These are phyloP conservation scores for Diaporthe sp. DNA, from an alignment of 2,329 filamentous ascomycete genomes.

Conservation along the genomic window DNA sequence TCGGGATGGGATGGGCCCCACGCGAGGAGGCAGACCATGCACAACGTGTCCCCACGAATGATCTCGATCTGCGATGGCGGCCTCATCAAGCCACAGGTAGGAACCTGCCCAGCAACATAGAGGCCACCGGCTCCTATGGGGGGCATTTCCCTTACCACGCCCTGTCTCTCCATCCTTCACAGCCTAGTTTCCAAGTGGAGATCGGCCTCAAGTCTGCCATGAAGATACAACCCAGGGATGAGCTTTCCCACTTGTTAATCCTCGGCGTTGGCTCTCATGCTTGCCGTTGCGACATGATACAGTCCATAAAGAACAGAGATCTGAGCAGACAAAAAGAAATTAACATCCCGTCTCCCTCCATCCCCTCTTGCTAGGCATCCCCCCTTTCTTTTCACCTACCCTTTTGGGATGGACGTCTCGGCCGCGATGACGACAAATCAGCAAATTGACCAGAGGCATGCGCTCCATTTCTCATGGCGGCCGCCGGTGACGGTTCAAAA, in stretches of 20 bases:
- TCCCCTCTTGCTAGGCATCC: neutral
- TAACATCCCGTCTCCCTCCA: conserved; percentile 3
- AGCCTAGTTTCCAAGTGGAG: conserved; percentile 4
- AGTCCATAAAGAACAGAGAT: conserved; percentile 53
- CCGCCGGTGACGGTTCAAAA: conserved; percentile 46
- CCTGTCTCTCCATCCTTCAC: neutral
- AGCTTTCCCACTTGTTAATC: conserved; percentile 42
- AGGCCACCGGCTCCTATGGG: neutral
- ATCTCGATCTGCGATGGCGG: neutral
- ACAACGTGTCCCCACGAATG: neutral
- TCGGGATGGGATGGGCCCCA: neutral
- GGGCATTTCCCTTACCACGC: neutral
- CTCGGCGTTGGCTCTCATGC: conserved; percentile 22
- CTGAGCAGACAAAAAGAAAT: conserved; percentile 48
- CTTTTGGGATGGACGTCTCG: conserved; percentile 29
- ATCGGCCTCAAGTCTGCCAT: conserved; percentile 42
- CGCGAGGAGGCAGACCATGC: neutral
- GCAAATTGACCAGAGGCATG: conserved; percentile 34
- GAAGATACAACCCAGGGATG: conserved; percentile 46
- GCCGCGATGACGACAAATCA: conserved; percentile 46
- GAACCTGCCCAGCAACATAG: neutral
- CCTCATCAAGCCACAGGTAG: neutral
- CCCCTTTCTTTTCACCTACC: conserved; percentile 7
- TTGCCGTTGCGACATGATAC: conserved; percentile 41
- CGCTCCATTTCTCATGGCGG: conserved; percentile 3